phyloP scores from a whole-genome alignment of 192 early-diverging fungal species.

The Kickxella alabastrina region DNA sequence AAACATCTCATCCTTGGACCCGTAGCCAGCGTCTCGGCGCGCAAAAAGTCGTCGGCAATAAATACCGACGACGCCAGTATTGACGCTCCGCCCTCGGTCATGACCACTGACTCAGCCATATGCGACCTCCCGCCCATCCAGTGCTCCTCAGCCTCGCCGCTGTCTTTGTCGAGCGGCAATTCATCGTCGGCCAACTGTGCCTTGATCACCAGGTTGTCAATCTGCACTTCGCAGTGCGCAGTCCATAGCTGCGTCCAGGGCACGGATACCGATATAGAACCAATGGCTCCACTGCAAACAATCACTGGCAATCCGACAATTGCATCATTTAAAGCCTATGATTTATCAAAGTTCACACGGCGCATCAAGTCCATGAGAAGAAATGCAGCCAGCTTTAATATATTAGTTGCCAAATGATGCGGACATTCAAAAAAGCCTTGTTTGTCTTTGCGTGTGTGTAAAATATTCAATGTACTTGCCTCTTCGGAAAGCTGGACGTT shows the following conservation, averaged over 20 bases:
- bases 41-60: conserved; percentile 86
- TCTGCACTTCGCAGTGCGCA: conserved; percentile 69
- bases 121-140: conserved; percentile 6
- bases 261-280: conserved; percentile 63
- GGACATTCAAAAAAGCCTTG: too few relatives aligned
- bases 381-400: too few relatives aligned
- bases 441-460: not conserved
- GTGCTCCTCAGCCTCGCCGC: conserved; percentile 2
- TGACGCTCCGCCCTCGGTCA: conserved; percentile 59
- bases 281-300: conserved; percentile 66
- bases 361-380: too few relatives aligned
- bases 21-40: conserved; percentile 58
- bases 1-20: conserved; percentile 58
- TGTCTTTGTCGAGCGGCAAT: too few relatives aligned
- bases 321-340: conserved; percentile 66
- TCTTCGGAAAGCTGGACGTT: conserved; percentile 76
- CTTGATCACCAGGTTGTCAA: conserved; percentile 64
- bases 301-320: conserved; percentile 63
- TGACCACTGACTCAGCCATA: conserved; percentile 39
- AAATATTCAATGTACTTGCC: conserved; percentile 58
- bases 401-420: too few relatives aligned
- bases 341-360: not conserved
- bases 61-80: conserved; percentile 77
- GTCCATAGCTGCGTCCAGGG: conserved; percentile 85
- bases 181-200: conserved; percentile 22